Base-by-base conservation (phyloP, 2,329 filamentous ascomycete genomes). In the Mycosphaerella sp. region DNA sequence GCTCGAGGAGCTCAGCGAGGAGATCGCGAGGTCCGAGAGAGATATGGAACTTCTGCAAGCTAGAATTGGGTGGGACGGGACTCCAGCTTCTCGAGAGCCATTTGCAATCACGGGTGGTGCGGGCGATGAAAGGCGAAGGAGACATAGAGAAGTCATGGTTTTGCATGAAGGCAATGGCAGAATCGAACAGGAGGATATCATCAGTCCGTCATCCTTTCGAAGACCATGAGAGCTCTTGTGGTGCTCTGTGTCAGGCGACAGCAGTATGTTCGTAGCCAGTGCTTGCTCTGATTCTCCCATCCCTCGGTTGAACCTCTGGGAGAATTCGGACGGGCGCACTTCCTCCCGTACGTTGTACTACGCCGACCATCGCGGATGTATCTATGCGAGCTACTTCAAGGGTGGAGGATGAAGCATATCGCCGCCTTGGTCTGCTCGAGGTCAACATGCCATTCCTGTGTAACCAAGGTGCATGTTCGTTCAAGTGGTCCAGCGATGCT, bases 141-240 rank as follows among this genome's bases (percentile, higher is more conserved):
- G 89, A 58, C 79, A 87, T 64, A 79, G 89, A 59, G 89, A 95
- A 71, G 89, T 89, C 4, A 90, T 96, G 80, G 89, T 96, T 16
- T 74, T 95, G 50, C 91, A 89, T 62, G 87, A 81, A 17, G 52
- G 89, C 62, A 87, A 80, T 17, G 49, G 84, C 28, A 85, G 87
- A 1, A 68, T 95, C 40, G 82, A 79, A 3, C 79, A 82, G 56
- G 81, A 81, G 40, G 87, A 95, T 65, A 94, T 95, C 32, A 56
- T 58, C 9, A 25, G 54, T 8, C 53, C 55, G 12, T 35, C 45
- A 8, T 25, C 35, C 5, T 41, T 37, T 12, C 36, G 44, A 17
- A 41, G 36, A 35, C 35, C 21, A 10, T 48, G 36, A 52, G 27
- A 9, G 14, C 18, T 18, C 13, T 18, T 6, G 1, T 25, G 3